Conservation (phyloP, 177 flowering plant species). For the Vitis hybrid region DNA sequence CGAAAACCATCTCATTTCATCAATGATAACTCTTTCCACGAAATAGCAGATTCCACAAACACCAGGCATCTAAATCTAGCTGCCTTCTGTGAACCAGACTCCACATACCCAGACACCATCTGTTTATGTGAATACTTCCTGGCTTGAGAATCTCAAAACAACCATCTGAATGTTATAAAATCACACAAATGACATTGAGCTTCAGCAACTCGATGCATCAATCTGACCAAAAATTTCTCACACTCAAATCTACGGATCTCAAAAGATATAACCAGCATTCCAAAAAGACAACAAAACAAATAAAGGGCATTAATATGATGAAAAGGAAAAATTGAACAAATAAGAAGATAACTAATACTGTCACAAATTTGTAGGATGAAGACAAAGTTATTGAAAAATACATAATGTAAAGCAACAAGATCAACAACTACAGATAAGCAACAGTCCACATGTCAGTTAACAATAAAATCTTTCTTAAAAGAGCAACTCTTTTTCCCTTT, state of each 20-base stretch:
- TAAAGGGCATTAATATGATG: constrained; percentile 1
- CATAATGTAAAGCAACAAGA: no score
- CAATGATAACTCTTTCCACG: neutral
- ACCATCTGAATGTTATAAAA: constrained; percentile 7
- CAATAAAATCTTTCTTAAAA: no score
- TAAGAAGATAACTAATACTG: neutral
- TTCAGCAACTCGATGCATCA: constrained; percentile 20
- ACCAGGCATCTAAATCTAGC: constrained; percentile 6
- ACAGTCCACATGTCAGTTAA: no score
- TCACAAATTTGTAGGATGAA: neutral
- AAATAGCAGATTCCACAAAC: neutral
- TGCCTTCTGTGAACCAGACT: constrained; percentile 2
- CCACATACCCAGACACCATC: constrained; percentile 10
- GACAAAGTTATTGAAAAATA: neutral
- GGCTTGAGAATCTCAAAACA: constrained; percentile 9
- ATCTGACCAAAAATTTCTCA: constrained; percentile 17
- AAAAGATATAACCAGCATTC: constrained; percentile 17
- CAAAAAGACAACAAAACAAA: constrained; percentile 14
- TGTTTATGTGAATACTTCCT: constrained; percentile 5
- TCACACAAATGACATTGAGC: constrained; percentile 10
- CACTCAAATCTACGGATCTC: constrained; percentile 22
- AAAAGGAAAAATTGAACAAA: neutral
- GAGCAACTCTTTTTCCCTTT: no score
- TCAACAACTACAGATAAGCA: no score
- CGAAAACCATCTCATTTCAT: neutral